These are phyloP conservation scores for Chondrostereum purpureum DNA, from an alignment of 1,284 basidiomycete genomes.

Conservation along the genomic window DNA sequence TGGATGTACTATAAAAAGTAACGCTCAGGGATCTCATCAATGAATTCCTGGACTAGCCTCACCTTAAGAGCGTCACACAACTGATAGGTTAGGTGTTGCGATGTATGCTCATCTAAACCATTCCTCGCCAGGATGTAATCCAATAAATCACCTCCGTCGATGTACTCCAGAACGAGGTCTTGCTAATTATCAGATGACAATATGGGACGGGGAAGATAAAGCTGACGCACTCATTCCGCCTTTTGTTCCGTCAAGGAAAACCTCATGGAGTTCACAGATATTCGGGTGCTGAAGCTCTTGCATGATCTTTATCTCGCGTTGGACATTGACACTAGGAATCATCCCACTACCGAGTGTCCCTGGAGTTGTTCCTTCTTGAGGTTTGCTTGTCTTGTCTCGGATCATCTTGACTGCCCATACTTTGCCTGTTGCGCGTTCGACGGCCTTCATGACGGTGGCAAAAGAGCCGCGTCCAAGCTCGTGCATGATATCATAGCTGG, in stretches of 20 bases:
- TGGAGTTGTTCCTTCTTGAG: background rate
- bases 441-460: conserved; percentile 70
- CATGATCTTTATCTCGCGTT: conserved; percentile 78
- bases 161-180: conserved; percentile 76
- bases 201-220: background rate
- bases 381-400: conserved; percentile 26
- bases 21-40: conserved; percentile 10
- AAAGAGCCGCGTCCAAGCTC: conserved; percentile 79
- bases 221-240: conserved; percentile 57
- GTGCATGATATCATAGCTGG: conserved; percentile 54
- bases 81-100: conserved; percentile 64
- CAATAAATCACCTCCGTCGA: conserved; percentile 86
- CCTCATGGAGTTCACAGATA: conserved; percentile 77
- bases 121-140: conserved; percentile 57
- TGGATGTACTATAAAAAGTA: conserved; percentile 62
- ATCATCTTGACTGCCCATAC: conserved; percentile 79
- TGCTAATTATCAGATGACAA: conserved; percentile 9
- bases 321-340: conserved; percentile 25
- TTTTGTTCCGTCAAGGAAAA: conserved; percentile 61
- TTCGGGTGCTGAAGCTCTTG: conserved; percentile 71
- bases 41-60: conserved; percentile 19
- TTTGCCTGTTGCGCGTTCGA: conserved; percentile 50
- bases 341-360: conserved; percentile 23
- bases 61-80: conserved; percentile 69
- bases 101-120: conserved; percentile 47